Conservation (phyloP, 805 yeast genomes). For the Starmerella ratchasimensis region DNA sequence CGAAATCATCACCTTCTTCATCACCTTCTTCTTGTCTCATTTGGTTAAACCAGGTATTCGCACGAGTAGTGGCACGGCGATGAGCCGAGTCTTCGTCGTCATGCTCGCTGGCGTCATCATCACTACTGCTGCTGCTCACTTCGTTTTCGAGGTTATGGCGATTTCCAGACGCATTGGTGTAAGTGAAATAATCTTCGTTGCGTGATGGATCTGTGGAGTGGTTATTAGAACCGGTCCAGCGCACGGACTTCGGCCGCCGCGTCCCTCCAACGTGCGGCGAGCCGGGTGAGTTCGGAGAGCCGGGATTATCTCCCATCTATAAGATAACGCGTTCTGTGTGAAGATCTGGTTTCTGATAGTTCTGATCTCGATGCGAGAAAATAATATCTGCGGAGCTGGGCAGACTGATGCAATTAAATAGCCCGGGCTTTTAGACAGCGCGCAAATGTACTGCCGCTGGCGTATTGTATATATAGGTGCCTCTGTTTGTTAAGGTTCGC, state of each 20-base stretch:
- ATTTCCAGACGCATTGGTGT: conserved; percentile 15
- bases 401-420: too few species aligned
- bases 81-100: conserved; percentile 5
- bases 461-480: too few species aligned
- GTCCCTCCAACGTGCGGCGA: too few species aligned
- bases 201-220: conserved; percentile 1
- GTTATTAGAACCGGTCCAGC: conserved; percentile 14
- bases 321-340: too few species aligned
- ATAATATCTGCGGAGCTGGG: too few species aligned
- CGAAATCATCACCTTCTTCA: neutral
- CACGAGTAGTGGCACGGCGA: conserved; percentile 16
- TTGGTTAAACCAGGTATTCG: conserved; percentile 19
- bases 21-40: conserved; percentile 11
- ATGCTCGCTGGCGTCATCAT: conserved; percentile 2
- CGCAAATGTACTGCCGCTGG: too few species aligned
- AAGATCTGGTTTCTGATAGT: too few species aligned
- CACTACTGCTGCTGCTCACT: neutral
- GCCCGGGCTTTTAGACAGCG: too few species aligned
- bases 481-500: too few species aligned
- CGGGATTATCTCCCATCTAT: neutral
- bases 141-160: neutral
- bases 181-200: conserved; percentile 12
- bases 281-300: too few species aligned
- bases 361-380: too few species aligned
- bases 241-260: conserved; percentile 11